Evolutionary conservation across 2,329 filamentous ascomycete species (phyloP).

Genomic region (Pseudocercospora fuligena): DNA sequence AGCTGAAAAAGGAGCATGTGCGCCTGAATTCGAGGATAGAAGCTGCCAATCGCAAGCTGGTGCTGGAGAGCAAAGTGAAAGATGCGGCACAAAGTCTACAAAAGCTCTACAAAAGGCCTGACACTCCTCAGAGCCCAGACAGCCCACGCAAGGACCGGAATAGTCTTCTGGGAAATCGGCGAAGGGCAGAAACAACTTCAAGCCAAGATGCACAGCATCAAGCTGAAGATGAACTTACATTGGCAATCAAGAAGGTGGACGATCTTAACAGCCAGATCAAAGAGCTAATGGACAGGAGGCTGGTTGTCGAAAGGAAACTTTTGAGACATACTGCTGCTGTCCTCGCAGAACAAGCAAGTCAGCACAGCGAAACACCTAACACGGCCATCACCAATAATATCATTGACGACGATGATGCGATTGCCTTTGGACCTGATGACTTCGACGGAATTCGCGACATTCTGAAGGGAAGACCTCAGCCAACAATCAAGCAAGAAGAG

Average conservation of each 20-base stretch:
- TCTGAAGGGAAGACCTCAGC: constrained; percentile 31
- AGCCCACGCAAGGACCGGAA: constrained; percentile 58
- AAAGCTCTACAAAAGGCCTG: constrained; percentile 67
- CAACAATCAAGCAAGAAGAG: constrained; percentile 28
- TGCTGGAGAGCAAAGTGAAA: constrained; percentile 89
- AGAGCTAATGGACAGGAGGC: constrained; percentile 74
- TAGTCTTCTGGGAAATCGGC: constrained; percentile 43
- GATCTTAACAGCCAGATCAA: constrained; percentile 81
- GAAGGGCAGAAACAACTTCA: constrained; percentile 44
- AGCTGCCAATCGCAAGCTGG: constrained; percentile 78
- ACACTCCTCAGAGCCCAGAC: constrained; percentile 51
- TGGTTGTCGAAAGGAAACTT: constrained; percentile 75
- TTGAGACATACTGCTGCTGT: constrained; percentile 92
- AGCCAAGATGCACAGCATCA: constrained; percentile 53
- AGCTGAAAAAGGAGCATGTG: constrained; percentile 83
- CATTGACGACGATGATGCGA: constrained; percentile 31
- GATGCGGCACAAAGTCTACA: constrained; percentile 89
- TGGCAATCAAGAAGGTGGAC: constrained; percentile 81
- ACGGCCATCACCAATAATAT: constrained; percentile 12
- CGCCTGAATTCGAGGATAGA: constrained; percentile 77
- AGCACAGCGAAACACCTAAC: background rate
- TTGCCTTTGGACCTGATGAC: constrained; percentile 31
- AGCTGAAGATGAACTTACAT: constrained; percentile 74
- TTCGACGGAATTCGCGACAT: constrained; percentile 43
- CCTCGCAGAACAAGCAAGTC: constrained; percentile 72